These are phyloP conservation scores for Gossypium australe DNA, from an alignment of 345 rosid genomes.

Conservation along the genomic window DNA sequence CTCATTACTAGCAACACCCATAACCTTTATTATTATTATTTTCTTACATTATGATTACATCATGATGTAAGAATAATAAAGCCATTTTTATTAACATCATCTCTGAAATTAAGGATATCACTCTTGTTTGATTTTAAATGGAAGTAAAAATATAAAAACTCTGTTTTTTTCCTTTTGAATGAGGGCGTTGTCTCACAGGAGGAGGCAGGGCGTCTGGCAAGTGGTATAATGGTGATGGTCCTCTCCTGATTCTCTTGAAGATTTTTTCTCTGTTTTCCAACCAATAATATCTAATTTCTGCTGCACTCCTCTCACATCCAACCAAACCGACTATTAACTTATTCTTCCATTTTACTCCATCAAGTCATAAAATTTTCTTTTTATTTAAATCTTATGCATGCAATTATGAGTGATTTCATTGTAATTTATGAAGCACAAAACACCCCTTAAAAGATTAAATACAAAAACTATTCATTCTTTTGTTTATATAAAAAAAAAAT, in stretches of 20 bases:
- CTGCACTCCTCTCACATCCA: background rate
- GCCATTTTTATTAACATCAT: too few relatives aligned
- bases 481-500: too few relatives aligned
- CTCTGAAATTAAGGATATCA: background rate
- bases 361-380: too few relatives aligned
- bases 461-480: too few relatives aligned
- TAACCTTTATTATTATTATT: background rate
- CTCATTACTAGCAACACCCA: background rate
- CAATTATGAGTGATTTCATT: too few relatives aligned
- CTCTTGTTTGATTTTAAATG: background rate
- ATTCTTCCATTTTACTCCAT: background rate
- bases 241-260: conserved; percentile 21
- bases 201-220: background rate
- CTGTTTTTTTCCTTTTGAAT: too few relatives aligned
- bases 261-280: conserved; percentile 18
- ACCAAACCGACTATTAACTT: background rate
- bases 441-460: too few relatives aligned
- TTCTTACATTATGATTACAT: background rate
- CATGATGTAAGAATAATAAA: background rate
- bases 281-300: background rate
- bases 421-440: too few relatives aligned
- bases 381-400: too few relatives aligned
- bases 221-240: background rate
- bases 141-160: background rate
- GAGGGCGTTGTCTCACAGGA: background rate